Percentiles rank a stretch among this genome's conserved stretches.
phyloP scores from a whole-genome alignment of 176 grass and related monocot genomes.

The Avena insularis region DNA sequence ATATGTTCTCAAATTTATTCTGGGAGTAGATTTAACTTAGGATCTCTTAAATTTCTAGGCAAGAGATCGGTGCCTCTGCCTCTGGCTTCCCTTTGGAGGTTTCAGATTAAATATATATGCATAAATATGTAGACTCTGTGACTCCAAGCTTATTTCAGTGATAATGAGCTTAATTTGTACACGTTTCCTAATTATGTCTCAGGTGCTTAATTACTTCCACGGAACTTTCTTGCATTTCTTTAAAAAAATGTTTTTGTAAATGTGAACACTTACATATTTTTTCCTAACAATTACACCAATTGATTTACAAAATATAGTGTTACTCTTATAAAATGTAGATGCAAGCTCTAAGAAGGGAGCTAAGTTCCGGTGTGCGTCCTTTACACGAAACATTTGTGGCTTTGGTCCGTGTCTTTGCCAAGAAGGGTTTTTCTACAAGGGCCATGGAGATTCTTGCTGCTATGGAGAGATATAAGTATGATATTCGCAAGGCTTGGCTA shows the following conservation, averaged over 20 bases:
- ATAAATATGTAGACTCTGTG: slow-evolving; percentile 36
- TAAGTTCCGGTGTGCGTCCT: slow-evolving; percentile 80
- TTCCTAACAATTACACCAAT: slow-evolving; percentile 12
- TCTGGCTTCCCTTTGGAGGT: slow-evolving; percentile 10
- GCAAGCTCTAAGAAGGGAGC: slow-evolving; percentile 93
- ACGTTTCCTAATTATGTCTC: slow-evolving; percentile 9
- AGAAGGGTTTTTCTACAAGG: slow-evolving; percentile 86
- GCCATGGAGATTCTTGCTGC: slow-evolving; percentile 98
- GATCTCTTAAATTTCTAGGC: not conserved
- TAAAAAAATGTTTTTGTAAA: not conserved
- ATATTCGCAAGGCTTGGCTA: slow-evolving; percentile 91
- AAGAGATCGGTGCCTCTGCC: not conserved
- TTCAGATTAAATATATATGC: not conserved
- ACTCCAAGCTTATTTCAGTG: slow-evolving; percentile 27
- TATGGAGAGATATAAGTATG: slow-evolving; percentile 95
- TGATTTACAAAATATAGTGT: slow-evolving; percentile 25
- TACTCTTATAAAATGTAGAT: slow-evolving; percentile 66
- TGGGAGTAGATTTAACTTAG: not conserved
- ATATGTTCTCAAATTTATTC: slow-evolving; percentile 16
- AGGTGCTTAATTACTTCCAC: slow-evolving; percentile 21
- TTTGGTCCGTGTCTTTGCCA: slow-evolving; percentile 86
- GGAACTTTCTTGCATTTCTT: slow-evolving; percentile 21
- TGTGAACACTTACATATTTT: slow-evolving; percentile 2
- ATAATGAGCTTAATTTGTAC: slow-evolving; percentile 22
- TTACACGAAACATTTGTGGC: slow-evolving; percentile 95